Base-by-base conservation (phyloP, 148 eudicot species). In the Pharnaceum exiguum region DNA sequence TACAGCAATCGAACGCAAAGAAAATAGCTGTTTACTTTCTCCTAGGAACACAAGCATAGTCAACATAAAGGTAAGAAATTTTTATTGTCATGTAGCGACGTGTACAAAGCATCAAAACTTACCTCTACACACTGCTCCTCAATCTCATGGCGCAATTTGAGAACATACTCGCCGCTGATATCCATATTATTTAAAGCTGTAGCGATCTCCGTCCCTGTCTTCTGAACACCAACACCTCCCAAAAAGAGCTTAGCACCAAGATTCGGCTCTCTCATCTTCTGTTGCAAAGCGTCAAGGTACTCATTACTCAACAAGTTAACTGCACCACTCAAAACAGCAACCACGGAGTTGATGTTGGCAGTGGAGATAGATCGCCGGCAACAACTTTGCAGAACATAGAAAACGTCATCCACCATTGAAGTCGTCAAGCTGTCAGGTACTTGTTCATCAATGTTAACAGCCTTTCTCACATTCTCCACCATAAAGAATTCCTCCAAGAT, bases 381-480 rank as follows among this genome's bases (percentile, higher is more conserved):
- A 62, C 98, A 87, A 64, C 97, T 91, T 75, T 85, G 95, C 79
- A 90, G 59, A 49, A 87, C 93, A 69, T 90, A 90, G 42, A 90
- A 87, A 57, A 91, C 88, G 44, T 91, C 98, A 70, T 91, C 98
- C 70, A 91, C 98, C 98, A 91, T 87, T 26, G 98, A 91, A 4
- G 96, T 87, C 13, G 98, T 91, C 58, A 87, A 87, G 72, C 88
- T 82, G 52, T 87, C 98, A 0, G 78, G 76, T 45, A 85, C 96
- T 60, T 81, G 84, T 62, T 87, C 96, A 22, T 91, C 90, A 27
- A 91, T 91, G 67, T 79, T 80, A 40, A 91, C 87, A 44, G 98
- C 98, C 79, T 91, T 91, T 71, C 95, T 87, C 45, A 91, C 98
- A 77, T 91, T 91, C 60, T 91, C 98, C 71, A 87, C 98, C 98